Base-by-base conservation (phyloP, 306 rosid genomes). In the Gynostemma pentaphyllum region DNA sequence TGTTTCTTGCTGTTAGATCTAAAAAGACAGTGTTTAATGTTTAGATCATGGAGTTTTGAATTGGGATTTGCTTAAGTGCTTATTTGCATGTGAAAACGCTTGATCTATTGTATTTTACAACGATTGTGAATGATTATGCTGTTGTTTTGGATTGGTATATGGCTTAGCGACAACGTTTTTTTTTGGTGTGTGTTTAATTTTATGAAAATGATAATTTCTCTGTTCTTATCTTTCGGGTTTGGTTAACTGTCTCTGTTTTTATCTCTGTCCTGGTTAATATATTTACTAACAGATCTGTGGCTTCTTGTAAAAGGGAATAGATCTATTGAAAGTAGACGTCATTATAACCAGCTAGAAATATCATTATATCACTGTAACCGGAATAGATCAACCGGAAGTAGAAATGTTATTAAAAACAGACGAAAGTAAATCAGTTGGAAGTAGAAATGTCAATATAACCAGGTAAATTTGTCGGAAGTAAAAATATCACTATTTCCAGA, bases 1-100 rank as follows among this genome's bases (percentile, higher is more conserved):
- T 22, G 49, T 42, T 60, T 21, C 13, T 14, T 22, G 66, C 36
- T 7, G 46, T 39, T 60, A 15, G 66, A 60, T 60, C 66, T 60
- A 48, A 39, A 1, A 23, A 39, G 21, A 13, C 48, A 21, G 32
- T 37, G 66, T 39, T 5, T 60, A 1, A 4, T 24, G 37, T 60
- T 23, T 40, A 12, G 48, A 60, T 60, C 66, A 39, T 39, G 36
- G 2, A 12, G 14, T 60, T 60, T 60, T 22, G 34, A 29, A 32
- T 34, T 57, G 4, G 46, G 4, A 29, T 57, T 5, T 3, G 45
- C 4, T 14, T 34, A 4, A 28, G 8, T 21, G 64, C 15, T 57
- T 57, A 24, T 36, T n/a, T 34, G 46, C 29, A 34, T 32, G 62
- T 56, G 45, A 32, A 14, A 5, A 54, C 3, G 15, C 59, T 56